Base-by-base conservation (phyloP, 306 rosid genomes). In the Lathyrus tuberosus region DNA sequence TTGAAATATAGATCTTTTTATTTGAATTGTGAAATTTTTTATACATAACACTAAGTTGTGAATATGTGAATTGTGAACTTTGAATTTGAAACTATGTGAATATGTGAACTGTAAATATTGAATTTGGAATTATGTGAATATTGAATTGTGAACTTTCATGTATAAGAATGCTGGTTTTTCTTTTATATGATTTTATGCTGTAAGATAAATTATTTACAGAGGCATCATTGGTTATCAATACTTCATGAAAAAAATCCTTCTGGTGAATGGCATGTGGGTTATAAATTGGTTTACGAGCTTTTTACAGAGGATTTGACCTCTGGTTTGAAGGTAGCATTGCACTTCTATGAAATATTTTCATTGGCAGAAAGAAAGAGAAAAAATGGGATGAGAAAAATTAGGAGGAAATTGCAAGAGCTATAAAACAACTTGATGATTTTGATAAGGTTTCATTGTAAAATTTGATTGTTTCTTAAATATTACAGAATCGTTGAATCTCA, bases 241-340 rank as follows among this genome's bases (percentile, higher is more conserved):
- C 87, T 62, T 84, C 88, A 9, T 94, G 99, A n/a, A 97, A 86
- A 86, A 78, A 94, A 94, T 81, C 97, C 99, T 69, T 86, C 97
- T 65, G 97, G 99, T 62, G 97, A 91, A 78, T 94, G 99, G 99
- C 97, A 68, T 18, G 96, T 91, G 72, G 99, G 99, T 73, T 87
- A 64, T 83, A 94, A 88, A 81, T 78, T 88, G 73, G 84, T 88
- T 46, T 94, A 94, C 83, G 97, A 91, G 82, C 81, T 94, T 70
- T 94, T 94, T 60, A 94, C 97, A 0, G 81, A 75, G 20, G 80
- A 79, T 13, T 74, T 94, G 88, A 86, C 82, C 70, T 81, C 89
- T 62, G 94, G 99, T 40, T 81, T 94, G 87, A 94, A 94, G 97
- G 99, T 91, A 75, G 59, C 24, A 38, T 76, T 31, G 14, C 60